Conservation (phyloP, 352 stramenopile genomes). For the Phytophthora niederhauseri region DNA sequence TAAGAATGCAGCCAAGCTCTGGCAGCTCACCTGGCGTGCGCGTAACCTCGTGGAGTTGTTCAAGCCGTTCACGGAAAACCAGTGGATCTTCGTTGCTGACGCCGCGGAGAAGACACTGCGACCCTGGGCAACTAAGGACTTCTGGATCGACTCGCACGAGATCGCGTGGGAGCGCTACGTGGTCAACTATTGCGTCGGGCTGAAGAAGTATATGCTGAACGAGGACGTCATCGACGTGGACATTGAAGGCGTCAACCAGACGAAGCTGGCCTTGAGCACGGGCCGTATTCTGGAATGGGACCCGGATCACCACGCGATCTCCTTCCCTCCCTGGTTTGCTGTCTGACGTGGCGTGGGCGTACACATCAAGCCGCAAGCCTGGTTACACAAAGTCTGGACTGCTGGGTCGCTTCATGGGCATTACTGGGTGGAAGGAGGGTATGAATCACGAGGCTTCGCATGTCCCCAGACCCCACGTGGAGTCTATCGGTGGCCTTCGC, state of each 20-base stretch:
- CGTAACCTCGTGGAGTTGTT: slow-evolving; percentile 82
- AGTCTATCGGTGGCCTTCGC: slow-evolving; percentile 63
- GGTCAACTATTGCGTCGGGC: slow-evolving; percentile 82
- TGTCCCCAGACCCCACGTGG: slow-evolving; percentile 71
- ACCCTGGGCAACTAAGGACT: slow-evolving; percentile 39
- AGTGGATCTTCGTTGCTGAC: slow-evolving; percentile 81
- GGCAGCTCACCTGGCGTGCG: slow-evolving; percentile 78
- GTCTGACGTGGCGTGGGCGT: slow-evolving; percentile 89
- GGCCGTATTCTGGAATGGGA: slow-evolving; percentile 88
- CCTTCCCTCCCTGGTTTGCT: slow-evolving; percentile 82
- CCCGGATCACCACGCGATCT: slow-evolving; percentile 89
- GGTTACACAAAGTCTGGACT: slow-evolving; percentile 87
- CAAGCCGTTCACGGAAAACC: slow-evolving; percentile 88
- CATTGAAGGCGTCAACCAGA: slow-evolving; percentile 81
- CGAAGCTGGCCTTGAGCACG: slow-evolving; percentile 78
- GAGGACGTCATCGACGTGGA: slow-evolving; percentile 88
- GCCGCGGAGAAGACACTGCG: slow-evolving; percentile 46
- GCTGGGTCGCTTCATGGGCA: slow-evolving; percentile 83
- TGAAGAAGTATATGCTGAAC: slow-evolving; percentile 85
- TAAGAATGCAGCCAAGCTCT: slow-evolving; percentile 69
- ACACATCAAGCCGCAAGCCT: slow-evolving; percentile 88
- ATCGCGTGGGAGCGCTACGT: slow-evolving; percentile 89
- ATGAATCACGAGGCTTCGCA: slow-evolving; percentile 89
- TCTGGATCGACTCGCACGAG: slow-evolving; percentile 74
- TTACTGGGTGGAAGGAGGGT: slow-evolving; percentile 88